Percentiles rank a stretch among this genome's conserved stretches.
phyloP scores from a whole-genome alignment of 768 basidiomycete species.

The Mycena filopes region DNA sequence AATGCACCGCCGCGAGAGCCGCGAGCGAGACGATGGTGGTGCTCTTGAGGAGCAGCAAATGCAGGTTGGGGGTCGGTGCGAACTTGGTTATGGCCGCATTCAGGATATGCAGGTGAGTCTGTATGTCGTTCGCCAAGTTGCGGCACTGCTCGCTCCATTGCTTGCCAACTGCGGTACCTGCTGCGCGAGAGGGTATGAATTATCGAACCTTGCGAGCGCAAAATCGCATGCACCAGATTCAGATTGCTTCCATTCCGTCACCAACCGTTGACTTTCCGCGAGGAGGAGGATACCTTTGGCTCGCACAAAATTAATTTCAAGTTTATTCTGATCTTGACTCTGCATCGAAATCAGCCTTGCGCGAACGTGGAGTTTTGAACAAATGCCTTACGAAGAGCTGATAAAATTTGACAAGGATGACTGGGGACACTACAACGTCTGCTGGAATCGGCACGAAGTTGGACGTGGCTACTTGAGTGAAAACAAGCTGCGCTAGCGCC shows the following conservation, averaged over 20 bases:
- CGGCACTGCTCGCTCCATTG: constrained; percentile 18
- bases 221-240: neutral
- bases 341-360: neutral
- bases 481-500: constrained; percentile 16
- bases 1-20: constrained; percentile 14
- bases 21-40: constrained; percentile 12
- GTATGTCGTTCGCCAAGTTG: neutral
- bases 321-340: neutral
- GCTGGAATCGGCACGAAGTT: neutral
- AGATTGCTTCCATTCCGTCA: neutral
- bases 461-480: neutral
- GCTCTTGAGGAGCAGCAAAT: neutral
- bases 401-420: constrained; percentile 1
- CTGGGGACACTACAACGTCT: constrained; percentile 1
- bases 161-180: neutral
- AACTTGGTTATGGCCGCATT: neutral
- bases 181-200: constrained; percentile 8
- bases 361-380: neutral
- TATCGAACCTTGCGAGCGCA: neutral
- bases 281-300: constrained; percentile 10
- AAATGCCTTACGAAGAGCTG: neutral
- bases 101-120: neutral
- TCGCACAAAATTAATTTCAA: constrained; percentile 16
- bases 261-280: neutral
- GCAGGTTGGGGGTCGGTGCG: neutral